These are phyloP conservation scores for Crinitomyces ghanaensis DNA, from an alignment of 805 yeast species.

Conservation along the genomic window DNA sequence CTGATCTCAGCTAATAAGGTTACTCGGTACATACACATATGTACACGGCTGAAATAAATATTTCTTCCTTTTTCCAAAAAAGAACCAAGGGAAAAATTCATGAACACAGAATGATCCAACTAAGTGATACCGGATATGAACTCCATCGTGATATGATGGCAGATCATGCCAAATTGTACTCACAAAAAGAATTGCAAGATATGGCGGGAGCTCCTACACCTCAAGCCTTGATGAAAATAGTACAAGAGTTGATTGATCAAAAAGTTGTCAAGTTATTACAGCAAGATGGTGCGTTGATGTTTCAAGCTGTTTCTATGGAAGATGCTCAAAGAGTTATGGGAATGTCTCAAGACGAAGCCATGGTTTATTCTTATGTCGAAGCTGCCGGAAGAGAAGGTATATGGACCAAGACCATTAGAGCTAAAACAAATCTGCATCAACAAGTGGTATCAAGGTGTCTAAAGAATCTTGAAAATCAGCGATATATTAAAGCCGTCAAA, in stretches of 20 bases:
- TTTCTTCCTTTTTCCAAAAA: too few species aligned
- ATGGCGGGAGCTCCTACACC: slow-evolving; percentile 34
- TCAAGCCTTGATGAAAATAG: slow-evolving; percentile 30
- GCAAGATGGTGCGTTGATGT: slow-evolving; percentile 52
- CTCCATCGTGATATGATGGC: slow-evolving; percentile 58
- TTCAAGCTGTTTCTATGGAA: slow-evolving; percentile 57
- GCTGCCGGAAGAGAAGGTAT: slow-evolving; percentile 92
- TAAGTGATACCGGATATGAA: slow-evolving; percentile 27
- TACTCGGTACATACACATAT: too few species aligned
- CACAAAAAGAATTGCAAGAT: slow-evolving; percentile 57
- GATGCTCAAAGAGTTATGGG: slow-evolving; percentile 69
- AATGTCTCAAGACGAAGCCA: slow-evolving; percentile 80
- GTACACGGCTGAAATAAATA: too few species aligned
- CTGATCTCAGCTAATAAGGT: too few species aligned
- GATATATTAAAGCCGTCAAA: slow-evolving; percentile 80
- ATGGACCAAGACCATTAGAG: slow-evolving; percentile 87
- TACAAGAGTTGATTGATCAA: slow-evolving; percentile 38
- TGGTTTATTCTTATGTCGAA: slow-evolving; percentile 84
- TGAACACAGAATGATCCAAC: too few species aligned
- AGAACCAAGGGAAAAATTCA: too few species aligned
- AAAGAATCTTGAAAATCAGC: slow-evolving; percentile 66
- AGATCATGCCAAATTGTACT: slow-evolving; percentile 34
- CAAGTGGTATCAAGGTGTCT: slow-evolving; percentile 79
- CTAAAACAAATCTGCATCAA: slow-evolving; percentile 80
- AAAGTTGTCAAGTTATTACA: slow-evolving; percentile 61